Base-by-base conservation (phyloP, 371 early-diverging fungal species). In the Zopfochytrium polystomum region DNA sequence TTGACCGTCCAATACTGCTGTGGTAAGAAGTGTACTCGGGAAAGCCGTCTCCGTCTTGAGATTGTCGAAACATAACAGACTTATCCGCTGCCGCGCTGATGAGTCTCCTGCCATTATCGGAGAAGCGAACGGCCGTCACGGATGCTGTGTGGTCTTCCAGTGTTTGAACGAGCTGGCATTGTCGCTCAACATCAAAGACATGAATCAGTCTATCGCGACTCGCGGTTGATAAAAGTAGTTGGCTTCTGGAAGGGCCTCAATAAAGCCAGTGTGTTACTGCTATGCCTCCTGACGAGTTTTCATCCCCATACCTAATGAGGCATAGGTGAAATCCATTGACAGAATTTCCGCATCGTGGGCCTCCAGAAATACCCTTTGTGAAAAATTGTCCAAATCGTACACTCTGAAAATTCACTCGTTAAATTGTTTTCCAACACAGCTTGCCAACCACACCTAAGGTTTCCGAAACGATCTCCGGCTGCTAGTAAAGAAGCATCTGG, bases 81-180 rank as follows among this genome's bases (percentile, higher is more conserved):
- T 91, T 91, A 62, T 92, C 93, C 2, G 91, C 90, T 3, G 87
- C 88, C 64, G 88, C 87, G 63, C 90, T 92, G 47, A 92, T 77
- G 31, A 92, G 70, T 22, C 75, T 72, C 9, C 74, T 66, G 4
- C 89, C 90, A 46, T 79, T 72, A 25, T 80, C 75, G 2, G 85
- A 73, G 60, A 92, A 91, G 29, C 77, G 73, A 44, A 91, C 85
- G 23, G 85, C 78, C 3, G 90, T 89, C 9, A 92, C 86, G 2
- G 91, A 88, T 0, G 91, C 87, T 11, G 93, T 89, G 63, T 92
- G 93, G 54, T 91, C 93, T 54, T 89, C 90, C 22, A 92, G 70
- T 25, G 90, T 91, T 60, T 90, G 90, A 1, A 87, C 68, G 3
- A 90, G 71, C 4, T 59, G 34, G 22, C 47, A 4, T 23, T 54